These are phyloP conservation scores for Sutorius australiensis DNA, from an alignment of 768 basidiomycete species.

Conservation along the genomic window DNA sequence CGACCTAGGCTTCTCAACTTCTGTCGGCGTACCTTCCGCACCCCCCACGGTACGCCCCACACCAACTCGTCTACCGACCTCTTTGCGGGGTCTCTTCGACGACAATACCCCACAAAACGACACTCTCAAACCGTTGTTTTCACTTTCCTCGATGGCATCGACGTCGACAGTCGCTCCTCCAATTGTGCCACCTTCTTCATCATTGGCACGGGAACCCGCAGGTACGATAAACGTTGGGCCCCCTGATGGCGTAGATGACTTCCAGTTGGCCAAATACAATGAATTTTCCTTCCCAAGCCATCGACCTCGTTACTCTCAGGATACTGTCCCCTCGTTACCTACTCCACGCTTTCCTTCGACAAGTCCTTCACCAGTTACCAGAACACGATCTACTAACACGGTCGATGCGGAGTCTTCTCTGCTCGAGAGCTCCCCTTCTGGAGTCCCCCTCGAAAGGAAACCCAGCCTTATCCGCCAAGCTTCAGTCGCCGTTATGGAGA, in stretches of 20 bases:
- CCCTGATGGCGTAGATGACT: conserved; percentile 37
- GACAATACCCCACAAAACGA: conserved; percentile 43
- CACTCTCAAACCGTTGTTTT: conserved; percentile 40
- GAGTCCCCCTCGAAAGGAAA: conserved; percentile 20
- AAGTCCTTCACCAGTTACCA: conserved; percentile 31
- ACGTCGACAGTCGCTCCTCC: conserved; percentile 27
- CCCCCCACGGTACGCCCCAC: conserved; percentile 50
- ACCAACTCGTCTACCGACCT: conserved; percentile 63
- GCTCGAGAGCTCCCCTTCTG: conserved; percentile 6
- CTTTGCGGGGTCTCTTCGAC: conserved; percentile 76
- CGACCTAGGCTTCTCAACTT: conserved; percentile 14
- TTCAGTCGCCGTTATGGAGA: conserved; percentile 55
- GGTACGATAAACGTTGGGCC: conserved; percentile 30
- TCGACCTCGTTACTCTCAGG: conserved; percentile 56
- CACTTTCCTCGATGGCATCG: conserved; percentile 22
- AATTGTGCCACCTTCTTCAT: conserved; percentile 28
- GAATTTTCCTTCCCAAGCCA: conserved; percentile 56
- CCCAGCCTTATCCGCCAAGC: conserved; percentile 48
- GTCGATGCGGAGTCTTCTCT: conserved; percentile 19
- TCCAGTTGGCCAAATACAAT: conserved; percentile 42
- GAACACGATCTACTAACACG: conserved; percentile 34
- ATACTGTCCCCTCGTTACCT: conserved; percentile 36
- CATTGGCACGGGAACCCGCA: conserved; percentile 35
- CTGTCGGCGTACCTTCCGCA: conserved; percentile 12
- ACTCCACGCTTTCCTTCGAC: conserved; percentile 25